These are phyloP conservation scores for Peronospora farinosa DNA, from an alignment of 352 stramenopile genomes.

Conservation along the genomic window DNA sequence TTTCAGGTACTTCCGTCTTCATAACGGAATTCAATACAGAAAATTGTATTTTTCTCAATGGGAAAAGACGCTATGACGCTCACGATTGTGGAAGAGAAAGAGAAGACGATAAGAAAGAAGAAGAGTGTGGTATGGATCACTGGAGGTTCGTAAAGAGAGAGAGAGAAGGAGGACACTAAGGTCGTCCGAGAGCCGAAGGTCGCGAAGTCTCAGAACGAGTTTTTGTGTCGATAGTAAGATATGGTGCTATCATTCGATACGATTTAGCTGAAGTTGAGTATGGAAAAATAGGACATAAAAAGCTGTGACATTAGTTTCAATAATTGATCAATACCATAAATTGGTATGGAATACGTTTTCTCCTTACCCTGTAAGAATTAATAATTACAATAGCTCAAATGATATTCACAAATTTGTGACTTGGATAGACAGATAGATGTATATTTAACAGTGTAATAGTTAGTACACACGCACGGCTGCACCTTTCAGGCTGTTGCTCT, in stretches of 20 bases:
- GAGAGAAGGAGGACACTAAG: neutral
- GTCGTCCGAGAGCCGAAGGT: slow-evolving; percentile 10
- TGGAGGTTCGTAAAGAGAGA: neutral
- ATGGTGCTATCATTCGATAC: slow-evolving; percentile 8
- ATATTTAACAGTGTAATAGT: too few relatives aligned
- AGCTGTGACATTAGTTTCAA: too few relatives aligned
- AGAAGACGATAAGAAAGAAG: neutral
- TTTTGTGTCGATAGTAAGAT: slow-evolving; percentile 5
- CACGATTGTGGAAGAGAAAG: neutral
- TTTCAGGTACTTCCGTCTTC: slow-evolving; percentile 3
- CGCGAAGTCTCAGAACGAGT: neutral
- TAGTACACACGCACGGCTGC: too few relatives aligned
- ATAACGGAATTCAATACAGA: neutral
- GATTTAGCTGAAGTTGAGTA: slow-evolving; percentile 10
- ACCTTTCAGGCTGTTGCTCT: neutral
- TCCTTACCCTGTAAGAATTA: too few relatives aligned
- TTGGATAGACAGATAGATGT: too few relatives aligned
- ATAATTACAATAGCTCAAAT: too few relatives aligned
- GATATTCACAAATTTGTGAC: too few relatives aligned
- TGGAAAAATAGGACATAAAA: neutral
- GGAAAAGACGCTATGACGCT: slow-evolving; percentile 5
- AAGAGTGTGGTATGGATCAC: too few relatives aligned
- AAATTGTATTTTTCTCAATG: slow-evolving; percentile 13
- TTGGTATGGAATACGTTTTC: too few relatives aligned
- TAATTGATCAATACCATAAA: too few relatives aligned